phyloP scores from a whole-genome alignment of 208 protist genomes.

The Trypanosoma rangeli region DNA sequence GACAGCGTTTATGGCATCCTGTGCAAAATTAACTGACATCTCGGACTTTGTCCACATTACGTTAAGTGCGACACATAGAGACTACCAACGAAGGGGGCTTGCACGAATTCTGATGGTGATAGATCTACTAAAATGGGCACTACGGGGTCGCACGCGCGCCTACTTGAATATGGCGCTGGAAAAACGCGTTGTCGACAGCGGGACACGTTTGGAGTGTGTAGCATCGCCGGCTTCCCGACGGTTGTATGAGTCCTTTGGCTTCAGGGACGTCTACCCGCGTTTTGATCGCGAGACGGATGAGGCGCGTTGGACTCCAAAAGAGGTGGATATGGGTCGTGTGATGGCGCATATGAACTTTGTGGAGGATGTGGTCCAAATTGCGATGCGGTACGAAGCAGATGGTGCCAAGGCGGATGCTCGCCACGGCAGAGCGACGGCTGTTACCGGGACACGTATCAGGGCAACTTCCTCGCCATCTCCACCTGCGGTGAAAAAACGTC shows the following conservation, averaged over 20 bases:
- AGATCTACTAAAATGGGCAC: constrained; percentile 75
- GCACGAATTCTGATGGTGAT: constrained; percentile 69
- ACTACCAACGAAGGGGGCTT: constrained; percentile 53
- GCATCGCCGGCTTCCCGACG: constrained; percentile 54
- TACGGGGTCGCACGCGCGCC: constrained; percentile 66
- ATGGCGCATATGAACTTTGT: constrained; percentile 77
- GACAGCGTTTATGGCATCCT: constrained; percentile 53
- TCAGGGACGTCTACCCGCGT: constrained; percentile 73
- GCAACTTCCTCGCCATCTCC: not conserved
- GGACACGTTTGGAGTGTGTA: constrained; percentile 59
- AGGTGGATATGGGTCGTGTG: constrained; percentile 79
- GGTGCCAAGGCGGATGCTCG: not conserved
- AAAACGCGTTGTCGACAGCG: constrained; percentile 67
- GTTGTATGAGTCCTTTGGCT: constrained; percentile 77
- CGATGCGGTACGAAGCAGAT: constrained; percentile 22
- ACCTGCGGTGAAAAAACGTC: constrained; percentile 7
- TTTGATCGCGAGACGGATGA: constrained; percentile 59
- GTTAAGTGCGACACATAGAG: constrained; percentile 71
- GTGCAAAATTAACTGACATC: constrained; percentile 59
- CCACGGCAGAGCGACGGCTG: not conserved
- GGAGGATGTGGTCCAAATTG: constrained; percentile 28
- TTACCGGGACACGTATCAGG: not conserved
- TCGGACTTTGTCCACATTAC: constrained; percentile 86
- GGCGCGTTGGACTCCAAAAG: constrained; percentile 76
- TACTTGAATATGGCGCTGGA: constrained; percentile 89